Conservation (phyloP, 1,139 yeast genomes). For the Magnusiomyces tetraspermus region DNA sequence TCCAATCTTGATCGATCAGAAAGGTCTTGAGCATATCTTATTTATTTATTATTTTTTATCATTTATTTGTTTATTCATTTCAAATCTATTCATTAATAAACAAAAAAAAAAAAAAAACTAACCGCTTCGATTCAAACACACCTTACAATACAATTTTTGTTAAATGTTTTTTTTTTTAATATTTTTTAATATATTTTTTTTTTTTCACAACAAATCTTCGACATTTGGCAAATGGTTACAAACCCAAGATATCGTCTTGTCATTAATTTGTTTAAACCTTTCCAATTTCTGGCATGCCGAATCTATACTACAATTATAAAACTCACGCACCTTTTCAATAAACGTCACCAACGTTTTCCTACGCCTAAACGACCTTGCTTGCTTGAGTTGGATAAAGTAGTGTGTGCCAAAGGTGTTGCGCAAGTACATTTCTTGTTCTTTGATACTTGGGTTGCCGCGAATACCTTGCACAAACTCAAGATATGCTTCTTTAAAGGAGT, state of each 20-base stretch:
- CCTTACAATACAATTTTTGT: no score
- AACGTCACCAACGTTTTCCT: constrained; percentile 1
- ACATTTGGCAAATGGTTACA: constrained; percentile 4
- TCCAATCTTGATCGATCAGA: no score
- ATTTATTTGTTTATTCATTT: no score
- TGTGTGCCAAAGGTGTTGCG: constrained; percentile 4
- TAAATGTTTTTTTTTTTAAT: background rate
- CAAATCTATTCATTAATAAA: no score
- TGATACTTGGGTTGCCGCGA: constrained; percentile 3
- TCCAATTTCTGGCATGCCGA: constrained; percentile 1
- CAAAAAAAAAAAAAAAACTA: no score
- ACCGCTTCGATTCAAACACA: no score
- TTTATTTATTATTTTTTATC: no score
- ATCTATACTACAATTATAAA: background rate
- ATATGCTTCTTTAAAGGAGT: constrained; percentile 4
- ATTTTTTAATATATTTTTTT: background rate
- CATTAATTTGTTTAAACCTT: background rate
- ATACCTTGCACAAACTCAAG: constrained; percentile 2
- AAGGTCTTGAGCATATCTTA: no score
- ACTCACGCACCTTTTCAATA: constrained; percentile 1
- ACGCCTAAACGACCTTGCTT: constrained; percentile 2
- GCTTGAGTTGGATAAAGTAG: constrained; percentile 4
- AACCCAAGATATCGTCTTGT: constrained; percentile 6
- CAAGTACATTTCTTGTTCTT: constrained; percentile 1
- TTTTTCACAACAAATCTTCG: background rate